Evolutionary conservation across 2,329 filamentous ascomycete species (phyloP).

Genomic region (Karstenula rhodostoma): DNA sequence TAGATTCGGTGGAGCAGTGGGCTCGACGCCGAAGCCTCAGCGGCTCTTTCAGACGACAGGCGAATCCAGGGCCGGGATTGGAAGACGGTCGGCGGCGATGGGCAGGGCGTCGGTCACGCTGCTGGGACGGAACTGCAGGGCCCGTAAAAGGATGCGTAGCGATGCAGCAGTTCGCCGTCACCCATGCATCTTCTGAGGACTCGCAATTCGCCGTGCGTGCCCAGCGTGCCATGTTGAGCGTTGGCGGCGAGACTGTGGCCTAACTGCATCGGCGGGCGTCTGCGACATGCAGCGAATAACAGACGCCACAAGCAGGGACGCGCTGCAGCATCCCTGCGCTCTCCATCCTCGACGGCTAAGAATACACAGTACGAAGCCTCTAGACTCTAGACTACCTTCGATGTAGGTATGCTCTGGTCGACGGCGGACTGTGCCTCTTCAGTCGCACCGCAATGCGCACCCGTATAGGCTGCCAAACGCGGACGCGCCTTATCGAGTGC

Average conservation of each 20-base stretch:
- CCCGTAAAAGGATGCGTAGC: constrained; percentile 26
- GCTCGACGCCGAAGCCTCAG: constrained; percentile 42
- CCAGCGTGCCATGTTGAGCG: constrained; percentile 17
- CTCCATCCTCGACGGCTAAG: constrained; percentile 29
- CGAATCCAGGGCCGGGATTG: constrained; percentile 12
- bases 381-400: too few species aligned
- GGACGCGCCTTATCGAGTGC: constrained; percentile 1
- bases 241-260: constrained; percentile 15
- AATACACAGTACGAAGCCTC: constrained; percentile 15
- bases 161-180: constrained; percentile 23
- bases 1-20: constrained; percentile 15
- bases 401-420: too few species aligned
- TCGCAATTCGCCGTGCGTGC: constrained; percentile 22
- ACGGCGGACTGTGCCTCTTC: not conserved
- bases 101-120: constrained; percentile 22
- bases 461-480: constrained; percentile 4
- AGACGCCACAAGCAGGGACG: constrained; percentile 14
- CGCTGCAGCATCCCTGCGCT: constrained; percentile 25
- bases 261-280: constrained; percentile 15
- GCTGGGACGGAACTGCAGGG: constrained; percentile 17
- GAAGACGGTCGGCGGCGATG: constrained; percentile 3
- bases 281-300: constrained; percentile 22
- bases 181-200: constrained; percentile 24
- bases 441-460: constrained; percentile 11
- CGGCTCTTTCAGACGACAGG: constrained; percentile 35